Conservation (phyloP, 306 rosid genomes). For the Sindora glabra region DNA sequence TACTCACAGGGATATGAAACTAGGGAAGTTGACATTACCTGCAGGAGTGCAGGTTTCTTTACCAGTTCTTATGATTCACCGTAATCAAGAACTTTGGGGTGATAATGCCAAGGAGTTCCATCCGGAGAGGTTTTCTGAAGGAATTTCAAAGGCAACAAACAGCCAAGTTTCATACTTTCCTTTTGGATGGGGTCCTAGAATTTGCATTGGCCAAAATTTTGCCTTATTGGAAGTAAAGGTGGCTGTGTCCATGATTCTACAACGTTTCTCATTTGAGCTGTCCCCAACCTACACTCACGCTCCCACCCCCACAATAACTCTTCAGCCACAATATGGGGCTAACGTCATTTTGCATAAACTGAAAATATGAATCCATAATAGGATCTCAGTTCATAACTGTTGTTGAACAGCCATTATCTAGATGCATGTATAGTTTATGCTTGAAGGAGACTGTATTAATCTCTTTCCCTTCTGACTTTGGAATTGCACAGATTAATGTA, state of each 20-base stretch:
- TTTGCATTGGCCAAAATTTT: constrained; percentile 56
- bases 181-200: constrained; percentile 58
- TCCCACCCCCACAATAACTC: not conserved
- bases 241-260: constrained; percentile 28
- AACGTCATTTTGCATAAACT: constrained; percentile 21
- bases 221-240: constrained; percentile 28
- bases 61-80: constrained; percentile 30
- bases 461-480: too few species aligned
- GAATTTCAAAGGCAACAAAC: constrained; percentile 42
- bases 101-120: constrained; percentile 45
- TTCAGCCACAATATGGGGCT: constrained; percentile 34
- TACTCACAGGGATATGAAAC: constrained; percentile 7
- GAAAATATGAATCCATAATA: not conserved
- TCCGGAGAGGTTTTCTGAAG: constrained; percentile 53
- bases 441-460: too few species aligned
- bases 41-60: constrained; percentile 23
- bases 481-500: too few species aligned
- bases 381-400: not conserved
- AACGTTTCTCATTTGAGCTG: constrained; percentile 36
- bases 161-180: constrained; percentile 32
- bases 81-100: constrained; percentile 43
- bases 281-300: constrained; percentile 33
- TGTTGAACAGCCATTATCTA: not conserved
- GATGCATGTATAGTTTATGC: too few species aligned
- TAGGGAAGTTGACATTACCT: constrained; percentile 34